These are phyloP conservation scores for Deuterostichococcus epilithicus DNA, from an alignment of 139 green algal genomes.

Conservation along the genomic window DNA sequence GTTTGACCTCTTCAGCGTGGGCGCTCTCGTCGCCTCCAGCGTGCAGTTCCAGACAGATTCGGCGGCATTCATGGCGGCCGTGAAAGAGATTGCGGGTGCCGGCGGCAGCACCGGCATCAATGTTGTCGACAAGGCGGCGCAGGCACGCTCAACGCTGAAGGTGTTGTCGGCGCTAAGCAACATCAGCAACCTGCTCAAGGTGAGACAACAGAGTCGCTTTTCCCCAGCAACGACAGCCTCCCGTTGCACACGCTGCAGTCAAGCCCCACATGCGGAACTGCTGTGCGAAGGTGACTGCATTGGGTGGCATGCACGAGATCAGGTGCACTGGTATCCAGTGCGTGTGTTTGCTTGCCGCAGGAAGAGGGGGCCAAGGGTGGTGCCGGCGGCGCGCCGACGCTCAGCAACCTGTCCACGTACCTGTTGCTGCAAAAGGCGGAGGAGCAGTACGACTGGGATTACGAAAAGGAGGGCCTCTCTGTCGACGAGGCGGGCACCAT, in stretches of 20 bases:
- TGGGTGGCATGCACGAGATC: no score
- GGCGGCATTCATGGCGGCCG: constrained; percentile 39
- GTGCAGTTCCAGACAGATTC: constrained; percentile 44
- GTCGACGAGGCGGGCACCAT: constrained; percentile 62
- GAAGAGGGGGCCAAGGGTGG: neutral
- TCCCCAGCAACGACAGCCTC: no score
- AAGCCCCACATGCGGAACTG: no score
- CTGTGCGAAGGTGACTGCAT: no score
- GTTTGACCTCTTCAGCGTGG: constrained; percentile 48
- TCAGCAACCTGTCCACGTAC: constrained; percentile 70
- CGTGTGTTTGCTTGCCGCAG: neutral
- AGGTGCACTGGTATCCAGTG: neutral
- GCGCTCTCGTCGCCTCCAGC: constrained; percentile 20
- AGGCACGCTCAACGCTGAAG: constrained; percentile 41
- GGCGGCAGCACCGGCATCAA: constrained; percentile 19
- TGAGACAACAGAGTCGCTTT: neutral
- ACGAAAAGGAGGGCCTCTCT: constrained; percentile 49
- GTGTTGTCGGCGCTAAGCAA: constrained; percentile 38
- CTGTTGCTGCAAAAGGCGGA: constrained; percentile 66
- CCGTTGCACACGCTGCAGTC: no score
- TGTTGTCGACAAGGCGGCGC: constrained; percentile 33
- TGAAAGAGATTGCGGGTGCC: constrained; percentile 24
- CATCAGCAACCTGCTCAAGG: constrained; percentile 41
- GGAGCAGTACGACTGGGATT: constrained; percentile 60
- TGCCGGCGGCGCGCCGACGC: constrained; percentile 25